Evolutionary conservation across 805 yeast genomes (phyloP).

Genomic region (Schwanniomyces sp.): DNA sequence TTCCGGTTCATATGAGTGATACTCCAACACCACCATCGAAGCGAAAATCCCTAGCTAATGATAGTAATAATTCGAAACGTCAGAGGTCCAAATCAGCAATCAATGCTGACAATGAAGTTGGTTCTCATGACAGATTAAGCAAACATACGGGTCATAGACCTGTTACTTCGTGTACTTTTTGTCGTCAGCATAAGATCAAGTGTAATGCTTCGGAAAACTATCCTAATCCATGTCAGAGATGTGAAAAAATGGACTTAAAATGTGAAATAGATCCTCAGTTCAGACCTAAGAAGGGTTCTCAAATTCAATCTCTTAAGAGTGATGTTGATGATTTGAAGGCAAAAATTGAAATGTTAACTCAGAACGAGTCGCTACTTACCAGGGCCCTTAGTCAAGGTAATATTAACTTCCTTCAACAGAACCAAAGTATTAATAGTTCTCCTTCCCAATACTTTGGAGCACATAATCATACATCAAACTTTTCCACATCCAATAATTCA

Average conservation of each 20-base stretch:
- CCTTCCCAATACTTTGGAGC: constrained; percentile 1
- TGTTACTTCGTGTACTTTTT: constrained; percentile 89
- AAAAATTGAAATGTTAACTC: constrained; percentile 61
- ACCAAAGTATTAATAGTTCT: constrained; percentile 4
- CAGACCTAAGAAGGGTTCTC: constrained; percentile 89
- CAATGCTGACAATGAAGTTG: neutral
- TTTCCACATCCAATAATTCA: constrained; percentile 5
- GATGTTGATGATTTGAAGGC: constrained; percentile 81
- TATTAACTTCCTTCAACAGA: constrained; percentile 26
- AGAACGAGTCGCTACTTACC: constrained; percentile 67
- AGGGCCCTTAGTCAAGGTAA: constrained; percentile 56
- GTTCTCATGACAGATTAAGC: constrained; percentile 4
- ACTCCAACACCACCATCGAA: neutral
- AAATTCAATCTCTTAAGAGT: constrained; percentile 76
- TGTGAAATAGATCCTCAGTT: constrained; percentile 93
- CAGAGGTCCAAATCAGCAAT: constrained; percentile 5
- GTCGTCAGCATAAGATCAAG: constrained; percentile 91
- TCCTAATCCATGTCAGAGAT: constrained; percentile 80
- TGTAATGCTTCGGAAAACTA: constrained; percentile 86
- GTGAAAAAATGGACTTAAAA: constrained; percentile 72
- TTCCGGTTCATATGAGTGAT: neutral
- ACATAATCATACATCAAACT: constrained; percentile 3
- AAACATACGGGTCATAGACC: constrained; percentile 65
- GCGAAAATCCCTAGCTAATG: constrained; percentile 1
- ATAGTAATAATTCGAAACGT: neutral